Evolutionary conservation across 257 asterid genomes (phyloP), one percentile per base, ranked within the genome.

Genomic region (Nicotiana obtusifolia): DNA sequence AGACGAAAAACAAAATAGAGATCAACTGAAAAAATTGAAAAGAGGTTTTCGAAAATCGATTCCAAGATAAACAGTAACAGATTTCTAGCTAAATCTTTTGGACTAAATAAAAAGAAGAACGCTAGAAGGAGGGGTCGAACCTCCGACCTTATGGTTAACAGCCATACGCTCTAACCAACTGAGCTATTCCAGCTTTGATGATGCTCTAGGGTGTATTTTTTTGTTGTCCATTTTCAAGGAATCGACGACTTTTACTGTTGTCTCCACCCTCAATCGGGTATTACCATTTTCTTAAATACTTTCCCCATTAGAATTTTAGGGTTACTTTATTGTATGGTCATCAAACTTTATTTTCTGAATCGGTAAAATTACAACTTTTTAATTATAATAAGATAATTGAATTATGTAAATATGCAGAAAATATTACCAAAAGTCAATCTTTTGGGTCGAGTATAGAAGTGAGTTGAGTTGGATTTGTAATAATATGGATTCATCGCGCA

Each of bases 91-190:
- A 10, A 61, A 10, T 61, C 10, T 61, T 61, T 14, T 22, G 3
- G 2, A 61, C 5, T 3, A 22, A 10, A n/a, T n/a, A n/a, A n/a
- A 0, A 15, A 11, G 3, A 7, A 30, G 3, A 3, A 5, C 91
- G 90, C 93, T 90, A 90, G 91, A 90, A 87, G 92, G 87, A 90
- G 90, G 91, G 92, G 68, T 90, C 79, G 92, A 90, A 94, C 98
- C 98, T 96, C 97, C 94, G 98, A 94, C 98, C 98, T 96, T 93
- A 97, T 96, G 98, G 99, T 94, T 94, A 94, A 93, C 97, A 96
- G 98, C 98, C 99, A 96, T 98, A 96, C 98, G 98, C 98, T 96
- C 98, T 96, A 96, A 87, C 99, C 98, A 94, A 89, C 98, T 96
- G 98, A 94, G 97, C 96, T 91, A 96, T 93, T 94, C 98, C 98